phyloP scores from a whole-genome alignment of 352 stramenopile species.

The Globisporangium uncinulatum region DNA sequence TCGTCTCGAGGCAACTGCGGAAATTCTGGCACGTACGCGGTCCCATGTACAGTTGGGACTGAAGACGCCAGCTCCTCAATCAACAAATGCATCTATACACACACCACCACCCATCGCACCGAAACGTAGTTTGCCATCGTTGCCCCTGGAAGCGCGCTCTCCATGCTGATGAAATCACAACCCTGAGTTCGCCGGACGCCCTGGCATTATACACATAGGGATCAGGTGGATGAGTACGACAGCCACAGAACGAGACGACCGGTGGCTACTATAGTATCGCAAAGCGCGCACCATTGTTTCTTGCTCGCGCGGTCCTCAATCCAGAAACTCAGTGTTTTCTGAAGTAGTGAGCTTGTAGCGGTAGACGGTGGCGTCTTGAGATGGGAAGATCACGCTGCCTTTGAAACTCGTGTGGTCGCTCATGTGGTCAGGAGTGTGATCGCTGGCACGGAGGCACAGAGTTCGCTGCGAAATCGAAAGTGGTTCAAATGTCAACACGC shows the following conservation, averaged over 20 bases:
- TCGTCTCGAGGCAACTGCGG: constrained; percentile 1
- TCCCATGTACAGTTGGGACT: neutral
- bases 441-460: too few relatives aligned
- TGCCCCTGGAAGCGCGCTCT: constrained; percentile 2
- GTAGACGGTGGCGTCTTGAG: neutral
- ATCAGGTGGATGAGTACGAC: neutral
- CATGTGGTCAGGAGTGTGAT: neutral
- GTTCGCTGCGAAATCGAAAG: too few relatives aligned
- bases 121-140: neutral
- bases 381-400: neutral
- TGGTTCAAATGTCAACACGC: too few relatives aligned
- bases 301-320: constrained; percentile 3
- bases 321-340: neutral
- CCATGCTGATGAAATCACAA: neutral
- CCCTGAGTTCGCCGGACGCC: neutral
- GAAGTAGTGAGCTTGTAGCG: neutral
- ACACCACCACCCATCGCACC: neutral
- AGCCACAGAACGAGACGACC: neutral
- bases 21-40: neutral
- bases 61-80: neutral
- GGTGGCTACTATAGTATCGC: too few relatives aligned
- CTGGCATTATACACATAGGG: neutral
- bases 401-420: neutral
- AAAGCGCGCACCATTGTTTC: constrained; percentile 1
- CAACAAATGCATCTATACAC: too few relatives aligned